Conservation (phyloP, 164 flowering plant species). For the Nelumbo lutea region DNA sequence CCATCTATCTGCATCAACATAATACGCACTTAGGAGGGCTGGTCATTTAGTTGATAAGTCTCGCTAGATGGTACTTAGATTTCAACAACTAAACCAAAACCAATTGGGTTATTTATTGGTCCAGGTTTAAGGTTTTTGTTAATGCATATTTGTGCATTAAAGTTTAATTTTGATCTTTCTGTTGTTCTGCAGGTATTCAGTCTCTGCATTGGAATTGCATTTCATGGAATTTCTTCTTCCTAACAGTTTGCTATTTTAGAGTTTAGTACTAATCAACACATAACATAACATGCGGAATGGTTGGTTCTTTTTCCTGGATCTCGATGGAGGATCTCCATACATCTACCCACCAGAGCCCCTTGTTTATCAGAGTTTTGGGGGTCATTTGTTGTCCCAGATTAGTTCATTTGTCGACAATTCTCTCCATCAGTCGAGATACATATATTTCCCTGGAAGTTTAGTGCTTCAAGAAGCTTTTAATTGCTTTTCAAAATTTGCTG, state of each 20-base stretch:
- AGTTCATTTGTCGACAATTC: conserved; percentile 41
- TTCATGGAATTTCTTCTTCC: neutral
- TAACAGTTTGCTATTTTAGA: neutral
- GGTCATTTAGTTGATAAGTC: too few species aligned
- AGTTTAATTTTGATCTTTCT: too few species aligned
- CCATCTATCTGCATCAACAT: too few species aligned
- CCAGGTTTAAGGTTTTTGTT: too few species aligned
- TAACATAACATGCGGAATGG: conserved; percentile 35
- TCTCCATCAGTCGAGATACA: conserved; percentile 18
- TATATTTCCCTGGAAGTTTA: conserved; percentile 43
- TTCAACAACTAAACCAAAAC: too few species aligned
- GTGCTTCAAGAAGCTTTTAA: conserved; percentile 64
- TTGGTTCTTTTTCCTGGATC: conserved; percentile 45
- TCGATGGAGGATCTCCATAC: conserved; percentile 43
- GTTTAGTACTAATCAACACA: neutral
- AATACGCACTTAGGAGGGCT: too few species aligned
- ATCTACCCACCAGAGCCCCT: conserved; percentile 36
- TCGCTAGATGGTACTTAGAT: too few species aligned
- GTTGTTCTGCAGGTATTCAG: conserved; percentile 1
- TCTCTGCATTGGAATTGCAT: neutral
- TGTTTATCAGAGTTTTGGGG: conserved; percentile 22
- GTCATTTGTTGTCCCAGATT: conserved; percentile 33
- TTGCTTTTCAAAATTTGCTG: conserved; percentile 62
- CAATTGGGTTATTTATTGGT: too few species aligned
- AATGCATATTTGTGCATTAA: too few species aligned